These are phyloP conservation scores for Xylaria hypoxylon DNA, from an alignment of 2,329 filamentous ascomycete genomes.

Conservation along the genomic window DNA sequence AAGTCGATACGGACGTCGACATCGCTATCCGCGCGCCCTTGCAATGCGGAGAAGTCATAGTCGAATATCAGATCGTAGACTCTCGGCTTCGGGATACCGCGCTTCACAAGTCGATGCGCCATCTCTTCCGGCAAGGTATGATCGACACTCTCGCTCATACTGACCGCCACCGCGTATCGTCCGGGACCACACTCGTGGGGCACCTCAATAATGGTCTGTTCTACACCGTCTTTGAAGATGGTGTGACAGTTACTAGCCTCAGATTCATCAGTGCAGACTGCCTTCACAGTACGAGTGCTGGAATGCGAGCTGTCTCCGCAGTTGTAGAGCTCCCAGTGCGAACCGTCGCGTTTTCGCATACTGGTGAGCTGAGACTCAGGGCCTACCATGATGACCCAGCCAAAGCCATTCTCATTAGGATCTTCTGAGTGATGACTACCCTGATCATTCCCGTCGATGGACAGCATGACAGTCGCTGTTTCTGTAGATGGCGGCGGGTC, in stretches of 20 bases:
- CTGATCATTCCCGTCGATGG: conserved; percentile 44
- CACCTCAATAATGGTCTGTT: conserved; percentile 55
- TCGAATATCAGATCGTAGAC: conserved; percentile 54
- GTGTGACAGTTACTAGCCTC: conserved; percentile 52
- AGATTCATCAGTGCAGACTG: conserved; percentile 52
- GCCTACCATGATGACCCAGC: conserved; percentile 48
- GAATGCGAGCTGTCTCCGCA: conserved; percentile 50
- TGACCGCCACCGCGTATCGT: conserved; percentile 53
- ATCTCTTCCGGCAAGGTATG: conserved; percentile 22
- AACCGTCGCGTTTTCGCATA: conserved; percentile 56
- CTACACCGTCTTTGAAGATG: conserved; percentile 52
- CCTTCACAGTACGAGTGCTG: conserved; percentile 50
- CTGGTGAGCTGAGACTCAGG: conserved; percentile 48
- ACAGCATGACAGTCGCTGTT: neutral
- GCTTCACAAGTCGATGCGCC: conserved; percentile 23
- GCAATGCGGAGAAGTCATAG: conserved; percentile 52
- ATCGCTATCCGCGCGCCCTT: conserved; percentile 43
- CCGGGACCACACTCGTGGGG: conserved; percentile 53
- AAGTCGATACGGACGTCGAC: conserved; percentile 55
- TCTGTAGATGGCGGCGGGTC: conserved; percentile 18
- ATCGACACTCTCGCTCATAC: conserved; percentile 43
- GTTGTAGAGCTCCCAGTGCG: conserved; percentile 56
- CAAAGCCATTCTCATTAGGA: conserved; percentile 49
- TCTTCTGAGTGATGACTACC: conserved; percentile 26
- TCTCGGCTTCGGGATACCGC: conserved; percentile 18